phyloP scores from a whole-genome alignment of 2,329 filamentous ascomycete genomes.

The Aspergillus aculeatinus region DNA sequence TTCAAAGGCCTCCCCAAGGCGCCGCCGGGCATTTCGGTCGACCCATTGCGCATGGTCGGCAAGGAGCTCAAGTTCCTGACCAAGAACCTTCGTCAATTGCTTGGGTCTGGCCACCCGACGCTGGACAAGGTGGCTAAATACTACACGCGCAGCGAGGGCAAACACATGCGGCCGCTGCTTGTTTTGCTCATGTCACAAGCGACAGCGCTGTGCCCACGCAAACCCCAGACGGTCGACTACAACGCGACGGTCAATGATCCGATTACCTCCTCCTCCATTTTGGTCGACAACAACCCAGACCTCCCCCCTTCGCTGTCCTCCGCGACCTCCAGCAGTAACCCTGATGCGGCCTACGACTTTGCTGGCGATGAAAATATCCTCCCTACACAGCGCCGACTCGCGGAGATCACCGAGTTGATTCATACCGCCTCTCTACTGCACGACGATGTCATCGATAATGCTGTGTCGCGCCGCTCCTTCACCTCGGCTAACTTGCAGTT shows the following conservation, averaged over 20 bases:
- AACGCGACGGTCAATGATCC: slow-evolving; percentile 55
- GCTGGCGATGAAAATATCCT: slow-evolving; percentile 64
- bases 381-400: slow-evolving; percentile 86
- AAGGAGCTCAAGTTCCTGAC: slow-evolving; percentile 97
- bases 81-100: slow-evolving; percentile 86
- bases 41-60: slow-evolving; percentile 84
- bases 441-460: slow-evolving; percentile 97
- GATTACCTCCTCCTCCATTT: slow-evolving; percentile 60
- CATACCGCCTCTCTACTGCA: slow-evolving; percentile 95
- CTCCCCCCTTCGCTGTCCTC: slow-evolving; percentile 53
- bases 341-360: slow-evolving; percentile 38
- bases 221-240: slow-evolving; percentile 43
- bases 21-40: slow-evolving; percentile 66
- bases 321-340: slow-evolving; percentile 25
- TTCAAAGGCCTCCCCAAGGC: slow-evolving; percentile 45
- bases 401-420: slow-evolving; percentile 96
- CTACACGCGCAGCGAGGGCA: slow-evolving; percentile 94
- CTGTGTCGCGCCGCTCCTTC: slow-evolving; percentile 75
- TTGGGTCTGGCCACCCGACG: slow-evolving; percentile 91
- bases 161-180: slow-evolving; percentile 91
- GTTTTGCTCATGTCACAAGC: slow-evolving; percentile 96
- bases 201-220: slow-evolving; percentile 74
- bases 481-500: slow-evolving; percentile 92
- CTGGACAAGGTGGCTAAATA: slow-evolving; percentile 96
- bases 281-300: slow-evolving; percentile 81